Base-by-base conservation (phyloP, 805 yeast species). In the Nakazawaea pomicola region DNA sequence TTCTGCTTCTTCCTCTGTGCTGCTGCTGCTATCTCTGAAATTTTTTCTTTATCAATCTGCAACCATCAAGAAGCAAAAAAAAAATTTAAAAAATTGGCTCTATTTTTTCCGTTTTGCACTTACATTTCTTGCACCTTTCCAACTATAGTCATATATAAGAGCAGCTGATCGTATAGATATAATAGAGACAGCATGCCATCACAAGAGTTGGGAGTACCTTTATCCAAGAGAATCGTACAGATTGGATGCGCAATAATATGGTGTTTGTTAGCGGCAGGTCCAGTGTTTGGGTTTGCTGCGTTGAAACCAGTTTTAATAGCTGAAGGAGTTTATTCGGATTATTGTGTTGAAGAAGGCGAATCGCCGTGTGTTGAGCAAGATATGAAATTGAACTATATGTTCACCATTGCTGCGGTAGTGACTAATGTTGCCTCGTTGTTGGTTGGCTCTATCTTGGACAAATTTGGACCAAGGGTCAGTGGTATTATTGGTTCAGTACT, bases 201-300 rank as follows among this genome's bases (percentile, higher is more conserved):
- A 10, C 33, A 19, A 2, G 43, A 40, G 16, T 33, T 40, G 10
- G 38, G 37, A 21, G 48, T 45, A 1, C 36, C 64, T 1, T 38
- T 56, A 14, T 44, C 45, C 9, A 43, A 48, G 9, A 60, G 78
- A 46, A 39, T 69, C 8, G 43, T 69, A 2, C 95, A 88, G 57
- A 72, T 85, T 9, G 36, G 55, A 2, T 85, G 95, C 61, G 90
- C 96, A 21, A 74, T 87, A 14, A 41, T 70, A 0, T 90, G 96
- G 96, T 91, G 97, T 63, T 64, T 90, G 11, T 67, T 87, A 29
- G 88, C 96, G 0, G 96, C 96, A 0, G 98, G 97, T 5, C 88
- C 95, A 1, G 80, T 90, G 11, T 90, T 90, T 68, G 98, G 98
- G 4, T 90, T 90, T 65, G 96, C 97, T 18, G 97, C 98, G 3